These are phyloP conservation scores for Paecilomyces dactylethromorphus DNA, from an alignment of 2,329 filamentous ascomycete genomes.

Conservation along the genomic window DNA sequence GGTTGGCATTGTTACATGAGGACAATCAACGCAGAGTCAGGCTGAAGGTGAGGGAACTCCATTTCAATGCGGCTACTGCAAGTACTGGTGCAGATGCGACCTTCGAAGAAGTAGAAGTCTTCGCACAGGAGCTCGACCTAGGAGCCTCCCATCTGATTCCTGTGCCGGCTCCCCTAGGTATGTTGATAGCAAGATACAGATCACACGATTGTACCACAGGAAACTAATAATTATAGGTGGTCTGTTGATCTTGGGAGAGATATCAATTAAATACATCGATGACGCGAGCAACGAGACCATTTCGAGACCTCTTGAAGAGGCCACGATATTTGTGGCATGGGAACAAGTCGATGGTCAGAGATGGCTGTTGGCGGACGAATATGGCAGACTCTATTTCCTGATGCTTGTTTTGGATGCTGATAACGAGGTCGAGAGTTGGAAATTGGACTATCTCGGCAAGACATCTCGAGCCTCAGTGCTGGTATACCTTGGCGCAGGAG, in stretches of 20 bases:
- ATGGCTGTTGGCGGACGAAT: slow-evolving; percentile 89
- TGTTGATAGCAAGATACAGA: slow-evolving; percentile 4
- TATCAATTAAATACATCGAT: slow-evolving; percentile 77
- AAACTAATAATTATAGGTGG: slow-evolving; percentile 51
- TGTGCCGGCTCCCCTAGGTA: slow-evolving; percentile 50
- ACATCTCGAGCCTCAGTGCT: slow-evolving; percentile 72
- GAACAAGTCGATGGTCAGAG: slow-evolving; percentile 71
- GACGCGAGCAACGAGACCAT: slow-evolving; percentile 63
- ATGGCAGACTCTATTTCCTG: slow-evolving; percentile 77
- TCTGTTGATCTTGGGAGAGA: slow-evolving; percentile 70
- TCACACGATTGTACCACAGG: not conserved
- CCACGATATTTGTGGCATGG: slow-evolving; percentile 89
- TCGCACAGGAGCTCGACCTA: slow-evolving; percentile 50
- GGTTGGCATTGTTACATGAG: slow-evolving; percentile 59
- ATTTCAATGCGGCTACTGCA: slow-evolving; percentile 41
- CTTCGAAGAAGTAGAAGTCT: slow-evolving; percentile 46
- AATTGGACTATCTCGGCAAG: slow-evolving; percentile 58
- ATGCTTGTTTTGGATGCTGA: slow-evolving; percentile 63
- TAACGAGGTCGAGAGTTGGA: slow-evolving; percentile 65
- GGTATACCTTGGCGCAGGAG: slow-evolving; percentile 61
- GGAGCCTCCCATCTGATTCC: slow-evolving; percentile 58
- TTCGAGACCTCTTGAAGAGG: slow-evolving; percentile 59
- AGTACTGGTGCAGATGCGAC: slow-evolving; percentile 46
- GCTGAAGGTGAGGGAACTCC: slow-evolving; percentile 50
- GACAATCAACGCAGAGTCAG: slow-evolving; percentile 53